These are phyloP conservation scores for Lasiodiplodia gonubiensis DNA, from an alignment of 2,329 filamentous ascomycete species.

Conservation along the genomic window DNA sequence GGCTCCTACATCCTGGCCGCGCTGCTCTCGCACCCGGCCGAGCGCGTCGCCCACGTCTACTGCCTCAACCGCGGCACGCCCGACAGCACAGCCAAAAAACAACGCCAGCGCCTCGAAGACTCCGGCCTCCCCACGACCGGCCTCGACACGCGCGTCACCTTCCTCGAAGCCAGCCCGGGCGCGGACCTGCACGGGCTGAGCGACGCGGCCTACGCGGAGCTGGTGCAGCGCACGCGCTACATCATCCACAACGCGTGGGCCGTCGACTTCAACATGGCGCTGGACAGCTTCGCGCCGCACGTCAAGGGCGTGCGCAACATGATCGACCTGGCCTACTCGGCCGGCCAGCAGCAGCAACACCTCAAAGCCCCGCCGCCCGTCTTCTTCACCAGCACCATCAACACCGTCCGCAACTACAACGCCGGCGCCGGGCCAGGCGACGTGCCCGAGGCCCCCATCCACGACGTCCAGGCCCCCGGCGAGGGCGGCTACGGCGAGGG, in stretches of 20 bases:
- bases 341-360: too few relatives aligned
- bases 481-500: constrained; percentile 29
- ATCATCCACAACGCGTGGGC: constrained; percentile 55
- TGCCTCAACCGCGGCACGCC: not conserved
- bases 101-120: not conserved
- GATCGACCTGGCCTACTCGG: constrained; percentile 40
- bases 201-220: not conserved
- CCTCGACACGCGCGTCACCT: not conserved
- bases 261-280: constrained; percentile 61
- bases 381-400: not conserved
- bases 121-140: not conserved
- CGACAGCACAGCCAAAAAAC: not conserved
- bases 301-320: constrained; percentile 53
- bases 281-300: constrained; percentile 53
- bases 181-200: not conserved
- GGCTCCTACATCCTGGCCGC: not conserved
- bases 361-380: not conserved
- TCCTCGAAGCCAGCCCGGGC: not conserved
- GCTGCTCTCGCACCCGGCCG: not conserved
- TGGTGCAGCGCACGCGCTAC: not conserved
- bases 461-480: not conserved
- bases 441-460: not conserved
- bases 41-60: not conserved
- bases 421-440: not conserved
- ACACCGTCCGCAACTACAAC: not conserved